Percentiles rank a stretch among this genome's conserved stretches.
Conservation (phyloP, 441 rosid species). For the Adansonia madagascariensis region DNA sequence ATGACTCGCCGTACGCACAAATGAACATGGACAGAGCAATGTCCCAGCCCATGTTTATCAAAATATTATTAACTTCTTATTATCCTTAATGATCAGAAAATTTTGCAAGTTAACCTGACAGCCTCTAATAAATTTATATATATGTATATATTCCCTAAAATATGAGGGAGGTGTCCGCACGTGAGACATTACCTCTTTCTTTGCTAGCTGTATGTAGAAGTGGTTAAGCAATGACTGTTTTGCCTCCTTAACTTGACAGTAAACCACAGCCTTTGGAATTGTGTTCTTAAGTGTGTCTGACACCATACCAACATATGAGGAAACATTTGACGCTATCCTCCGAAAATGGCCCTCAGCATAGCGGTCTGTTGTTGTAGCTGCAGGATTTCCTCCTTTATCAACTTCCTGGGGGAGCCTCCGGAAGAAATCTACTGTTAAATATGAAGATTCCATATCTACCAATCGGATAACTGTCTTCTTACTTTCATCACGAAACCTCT, state of each 20-base stretch:
- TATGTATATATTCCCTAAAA: too few relatives aligned
- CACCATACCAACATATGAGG: constrained; percentile 75
- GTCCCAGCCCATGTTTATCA: too few relatives aligned
- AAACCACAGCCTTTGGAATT: constrained; percentile 81
- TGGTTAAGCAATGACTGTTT: constrained; percentile 61
- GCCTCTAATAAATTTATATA: too few relatives aligned
- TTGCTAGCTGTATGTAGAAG: constrained; percentile 74
- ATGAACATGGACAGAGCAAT: too few relatives aligned
- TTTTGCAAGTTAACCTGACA: too few relatives aligned
- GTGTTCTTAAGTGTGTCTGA: constrained; percentile 72
- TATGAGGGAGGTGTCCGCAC: too few relatives aligned
- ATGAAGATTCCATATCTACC: constrained; percentile 91
- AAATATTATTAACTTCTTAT: too few relatives aligned
- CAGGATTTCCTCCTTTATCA: constrained; percentile 53
- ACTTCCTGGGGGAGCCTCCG: constrained; percentile 80
- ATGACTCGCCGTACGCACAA: too few relatives aligned
- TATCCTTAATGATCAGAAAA: too few relatives aligned
- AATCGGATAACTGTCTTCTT: constrained; percentile 66
- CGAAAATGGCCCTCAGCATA: constrained; percentile 69
- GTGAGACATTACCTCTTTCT: constrained; percentile 55
- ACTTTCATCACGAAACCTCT: constrained; percentile 75
- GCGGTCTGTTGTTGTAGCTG: constrained; percentile 48
- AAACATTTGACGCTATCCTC: constrained; percentile 82
- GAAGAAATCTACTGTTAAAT: constrained; percentile 85
- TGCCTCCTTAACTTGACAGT: constrained; percentile 87